A percentile compares a stretch with the other conserved stretches of the same genome.
These are phyloP conservation scores for Pichia sp. DNA, from an alignment of 1,139 yeast genomes.

Conservation along the genomic window DNA sequence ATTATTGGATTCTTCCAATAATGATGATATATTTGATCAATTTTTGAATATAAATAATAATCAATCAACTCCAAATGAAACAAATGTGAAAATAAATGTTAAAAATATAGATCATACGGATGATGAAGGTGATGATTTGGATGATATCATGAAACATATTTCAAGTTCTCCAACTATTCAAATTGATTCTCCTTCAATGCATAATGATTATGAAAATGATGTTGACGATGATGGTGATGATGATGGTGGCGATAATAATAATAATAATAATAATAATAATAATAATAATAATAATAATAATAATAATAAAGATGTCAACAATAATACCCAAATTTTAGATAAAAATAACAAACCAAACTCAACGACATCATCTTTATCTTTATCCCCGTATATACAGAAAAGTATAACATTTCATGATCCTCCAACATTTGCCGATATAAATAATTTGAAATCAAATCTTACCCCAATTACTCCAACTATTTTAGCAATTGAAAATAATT, in stretches of 20 bases:
- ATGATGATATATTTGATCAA: conserved; percentile 2
- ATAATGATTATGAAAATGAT: conserved; percentile 8
- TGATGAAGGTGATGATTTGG: conserved; percentile 7
- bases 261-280: not conserved
- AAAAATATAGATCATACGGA: not conserved
- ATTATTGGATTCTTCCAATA: not conserved
- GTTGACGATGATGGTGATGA: not conserved
- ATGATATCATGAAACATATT: conserved; percentile 9
- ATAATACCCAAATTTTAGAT: not conserved
- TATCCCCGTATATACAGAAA: not conserved
- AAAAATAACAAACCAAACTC: not conserved
- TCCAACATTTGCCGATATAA: conserved; percentile 6
- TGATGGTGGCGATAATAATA: not conserved
- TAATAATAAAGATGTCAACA: not conserved
- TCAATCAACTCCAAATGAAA: not conserved
- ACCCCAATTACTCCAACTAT: not conserved
- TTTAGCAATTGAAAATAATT: not conserved
- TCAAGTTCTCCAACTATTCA: conserved; percentile 23
- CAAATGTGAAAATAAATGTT: not conserved
- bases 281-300: not conserved
- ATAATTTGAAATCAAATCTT: not conserved
- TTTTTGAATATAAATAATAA: not conserved
- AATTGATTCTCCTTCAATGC: conserved; percentile 20
- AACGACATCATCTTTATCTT: not conserved
- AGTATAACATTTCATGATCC: conserved; percentile 6